Conservation (phyloP, 306 rosid genomes). For the Cucumis hystrix region DNA sequence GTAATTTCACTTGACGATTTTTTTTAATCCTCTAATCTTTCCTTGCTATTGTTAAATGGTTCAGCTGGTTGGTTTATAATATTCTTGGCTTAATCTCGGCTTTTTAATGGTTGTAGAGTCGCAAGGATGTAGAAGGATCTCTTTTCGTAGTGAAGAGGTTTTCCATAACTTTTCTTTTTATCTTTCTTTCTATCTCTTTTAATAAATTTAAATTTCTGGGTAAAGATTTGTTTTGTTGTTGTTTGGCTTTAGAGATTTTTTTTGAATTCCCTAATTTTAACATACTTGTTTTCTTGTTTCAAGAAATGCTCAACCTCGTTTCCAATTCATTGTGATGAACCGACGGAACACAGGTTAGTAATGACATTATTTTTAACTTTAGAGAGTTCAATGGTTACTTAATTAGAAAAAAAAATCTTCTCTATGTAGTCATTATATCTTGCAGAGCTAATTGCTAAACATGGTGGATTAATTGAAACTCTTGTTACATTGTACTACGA, state of each 20-base stretch:
- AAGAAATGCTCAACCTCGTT: conserved; percentile 74
- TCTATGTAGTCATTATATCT: neutral
- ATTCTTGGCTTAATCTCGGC: neutral
- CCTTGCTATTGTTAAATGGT: neutral
- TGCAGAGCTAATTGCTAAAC: neutral
- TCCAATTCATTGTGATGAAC: conserved; percentile 96
- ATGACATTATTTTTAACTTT: neutral
- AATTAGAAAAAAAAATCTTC: neutral
- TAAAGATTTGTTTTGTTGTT: neutral
- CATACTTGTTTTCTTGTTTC: conserved; percentile 5
- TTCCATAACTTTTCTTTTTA: neutral
- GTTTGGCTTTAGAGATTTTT: neutral
- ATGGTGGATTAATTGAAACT: neutral
- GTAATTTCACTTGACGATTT: neutral
- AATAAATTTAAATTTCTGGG: neutral
- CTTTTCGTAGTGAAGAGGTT: conserved; percentile 95
- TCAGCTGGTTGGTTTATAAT: neutral
- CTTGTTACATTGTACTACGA: neutral
- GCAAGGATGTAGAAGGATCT: conserved; percentile 98
- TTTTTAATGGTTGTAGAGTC: conserved; percentile 48
- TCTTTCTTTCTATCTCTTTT: neutral
- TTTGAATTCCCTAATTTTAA: neutral
- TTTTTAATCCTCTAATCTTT: neutral
- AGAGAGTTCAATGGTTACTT: neutral
- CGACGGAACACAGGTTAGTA: conserved; percentile 69